Evolutionary conservation across 768 basidiomycete genomes (phyloP), one percentile per base, ranked within the genome.

Genomic region (Termitomyces sp.): DNA sequence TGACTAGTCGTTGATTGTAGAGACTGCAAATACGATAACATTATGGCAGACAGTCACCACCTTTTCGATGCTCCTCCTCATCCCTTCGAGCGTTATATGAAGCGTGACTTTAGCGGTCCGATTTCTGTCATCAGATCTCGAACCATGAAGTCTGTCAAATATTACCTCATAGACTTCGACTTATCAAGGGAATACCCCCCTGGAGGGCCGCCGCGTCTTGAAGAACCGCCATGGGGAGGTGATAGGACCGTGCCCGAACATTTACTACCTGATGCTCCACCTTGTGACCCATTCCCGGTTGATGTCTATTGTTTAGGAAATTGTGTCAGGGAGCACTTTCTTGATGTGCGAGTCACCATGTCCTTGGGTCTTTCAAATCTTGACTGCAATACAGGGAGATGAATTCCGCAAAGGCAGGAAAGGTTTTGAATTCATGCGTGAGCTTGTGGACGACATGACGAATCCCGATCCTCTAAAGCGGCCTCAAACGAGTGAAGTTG

Each of bases 131-230:
- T 45, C 32, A 37, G 46, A 2, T 60, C 51, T 48, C 62, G 60
- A n/a, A 65, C 60, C 11, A 35, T 41, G 21, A 48, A 28, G 22
- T 62, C 62, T 4, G 58, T 48, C 34, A 48, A 35, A 22, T 48
- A 48, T 47, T 34, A 47, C 8, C 30, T 47, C 19, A 47, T 47
- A 19, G 67, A 69, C 35, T 69, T 66, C 45, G 65, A 64, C 26
- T 40, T 67, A 11, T 61, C 66, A 6, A 48, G 45, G 5, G 53
- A 47, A 12, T 69, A 63, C 51, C 38, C n/a, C 19, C 52, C 52
- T n/a, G 42, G 42, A 34, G 54, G 54, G 8, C 34, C 55, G 0
- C 55, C 55, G 5, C 41, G 43, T 22, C 41, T 55, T 7, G 22
- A 55, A 26, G 14, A 43, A 34, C 47, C 47, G 17, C 37, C 24